phyloP scores from a whole-genome alignment of 208 protist genomes.

The Leishmania arabica region DNA sequence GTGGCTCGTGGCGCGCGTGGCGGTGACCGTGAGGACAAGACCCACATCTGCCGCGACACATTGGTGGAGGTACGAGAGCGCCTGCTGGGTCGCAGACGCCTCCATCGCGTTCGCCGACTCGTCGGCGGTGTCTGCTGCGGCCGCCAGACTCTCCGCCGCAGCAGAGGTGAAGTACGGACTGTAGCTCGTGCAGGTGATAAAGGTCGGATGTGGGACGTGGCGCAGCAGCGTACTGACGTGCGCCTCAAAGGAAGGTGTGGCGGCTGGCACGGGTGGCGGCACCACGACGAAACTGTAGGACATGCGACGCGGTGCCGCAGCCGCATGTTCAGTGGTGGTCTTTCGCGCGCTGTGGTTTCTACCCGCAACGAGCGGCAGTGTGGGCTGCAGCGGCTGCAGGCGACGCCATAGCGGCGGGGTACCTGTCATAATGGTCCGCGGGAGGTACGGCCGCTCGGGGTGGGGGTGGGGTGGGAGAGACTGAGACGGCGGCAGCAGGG shows the following conservation, averaged over 20 bases:
- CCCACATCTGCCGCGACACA: not conserved
- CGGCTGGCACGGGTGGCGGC: slow-evolving; percentile 40
- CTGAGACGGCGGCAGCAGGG: not conserved
- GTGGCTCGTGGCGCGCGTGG: slow-evolving; percentile 15
- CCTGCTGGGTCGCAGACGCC: slow-evolving; percentile 18
- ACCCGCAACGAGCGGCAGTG: not conserved
- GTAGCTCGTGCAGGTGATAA: slow-evolving; percentile 44
- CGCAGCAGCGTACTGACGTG: slow-evolving; percentile 30
- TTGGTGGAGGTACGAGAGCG: slow-evolving; percentile 12
- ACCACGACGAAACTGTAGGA: slow-evolving; percentile 48
- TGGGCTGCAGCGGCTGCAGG: slow-evolving; percentile 23
- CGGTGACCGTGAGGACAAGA: slow-evolving; percentile 34
- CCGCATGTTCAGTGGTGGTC: not conserved
- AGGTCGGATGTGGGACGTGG: slow-evolving; percentile 29
- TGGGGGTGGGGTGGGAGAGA: not conserved
- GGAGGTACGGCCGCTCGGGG: not conserved
- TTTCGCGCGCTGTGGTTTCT: no score
- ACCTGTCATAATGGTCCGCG: not conserved
- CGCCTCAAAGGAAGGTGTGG: slow-evolving; percentile 24
- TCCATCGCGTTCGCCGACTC: not conserved
- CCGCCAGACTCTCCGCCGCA: slow-evolving; percentile 2
- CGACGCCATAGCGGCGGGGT: slow-evolving; percentile 18
- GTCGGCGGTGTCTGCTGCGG: not conserved
- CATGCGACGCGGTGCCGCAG: slow-evolving; percentile 5
- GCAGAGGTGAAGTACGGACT: slow-evolving; percentile 31